Percentiles rank a stretch among this genome's conserved stretches.
Evolutionary conservation across 768 basidiomycete species (phyloP).

Genomic region (Suillus placidus): DNA sequence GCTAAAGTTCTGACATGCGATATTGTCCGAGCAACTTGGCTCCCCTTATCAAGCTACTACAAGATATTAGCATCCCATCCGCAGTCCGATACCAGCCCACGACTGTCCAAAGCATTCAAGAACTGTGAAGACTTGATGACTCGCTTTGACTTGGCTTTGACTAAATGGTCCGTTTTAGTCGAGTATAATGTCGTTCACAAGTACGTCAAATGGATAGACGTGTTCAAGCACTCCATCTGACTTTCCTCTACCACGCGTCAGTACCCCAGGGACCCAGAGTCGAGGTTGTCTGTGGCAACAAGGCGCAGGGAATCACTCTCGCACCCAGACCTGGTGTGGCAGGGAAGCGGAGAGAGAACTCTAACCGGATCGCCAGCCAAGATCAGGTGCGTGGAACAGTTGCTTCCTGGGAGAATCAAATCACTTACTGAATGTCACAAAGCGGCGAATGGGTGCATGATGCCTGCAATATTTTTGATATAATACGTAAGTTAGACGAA

Average conservation of each 20-base stretch:
- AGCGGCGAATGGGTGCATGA: too few relatives aligned
- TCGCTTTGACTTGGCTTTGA: neutral
- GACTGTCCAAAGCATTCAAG: neutral
- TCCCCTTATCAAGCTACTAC: neutral
- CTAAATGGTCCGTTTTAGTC: neutral
- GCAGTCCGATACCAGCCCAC: neutral
- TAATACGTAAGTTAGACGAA: too few relatives aligned
- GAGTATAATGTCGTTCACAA: neutral
- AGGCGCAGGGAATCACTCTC: neutral
- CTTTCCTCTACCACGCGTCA: neutral
- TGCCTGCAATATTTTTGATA: too few relatives aligned
- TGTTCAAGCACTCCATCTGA: neutral
- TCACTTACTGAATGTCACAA: neutral
- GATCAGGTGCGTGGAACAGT: neutral
- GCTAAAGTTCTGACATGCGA: conserved; percentile 21
- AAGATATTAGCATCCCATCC: neutral
- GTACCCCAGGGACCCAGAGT: neutral
- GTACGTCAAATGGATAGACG: neutral
- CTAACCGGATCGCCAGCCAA: neutral
- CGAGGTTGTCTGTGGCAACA: neutral
- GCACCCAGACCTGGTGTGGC: neutral
- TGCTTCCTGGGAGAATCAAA: neutral
- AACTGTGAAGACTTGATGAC: neutral
- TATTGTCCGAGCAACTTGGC: conserved; percentile 18
- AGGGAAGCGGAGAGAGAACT: neutral